These are phyloP conservation scores for Starmerella apis DNA, from an alignment of 805 yeast genomes.

Conservation along the genomic window DNA sequence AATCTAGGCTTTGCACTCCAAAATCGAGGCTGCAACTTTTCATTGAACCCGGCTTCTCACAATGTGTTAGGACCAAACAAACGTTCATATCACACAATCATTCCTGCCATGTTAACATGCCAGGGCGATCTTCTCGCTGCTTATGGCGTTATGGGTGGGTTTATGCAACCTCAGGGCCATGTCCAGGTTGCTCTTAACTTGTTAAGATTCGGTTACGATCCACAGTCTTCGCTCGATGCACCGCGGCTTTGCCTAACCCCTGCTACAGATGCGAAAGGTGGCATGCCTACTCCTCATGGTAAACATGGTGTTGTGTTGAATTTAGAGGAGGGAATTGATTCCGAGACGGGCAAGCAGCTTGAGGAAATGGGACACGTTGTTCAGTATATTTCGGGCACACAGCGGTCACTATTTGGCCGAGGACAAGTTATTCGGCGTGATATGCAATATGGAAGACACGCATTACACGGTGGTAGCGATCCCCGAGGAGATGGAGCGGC, in stretches of 20 bases:
- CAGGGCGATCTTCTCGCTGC: constrained; percentile 46
- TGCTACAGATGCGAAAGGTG: constrained; percentile 47
- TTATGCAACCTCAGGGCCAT: constrained; percentile 79
- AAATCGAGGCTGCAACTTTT: constrained; percentile 69
- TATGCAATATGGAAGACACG: constrained; percentile 34
- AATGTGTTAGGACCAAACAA: constrained; percentile 60
- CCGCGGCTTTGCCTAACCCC: constrained; percentile 62
- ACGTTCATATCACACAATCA: constrained; percentile 72
- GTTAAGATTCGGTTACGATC: constrained; percentile 49
- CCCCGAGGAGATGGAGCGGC: constrained; percentile 82
- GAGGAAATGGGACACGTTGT: constrained; percentile 49
- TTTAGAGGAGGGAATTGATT: constrained; percentile 54
- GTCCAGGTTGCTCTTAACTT: constrained; percentile 65
- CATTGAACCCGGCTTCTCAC: constrained; percentile 44
- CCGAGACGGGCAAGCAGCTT: constrained; percentile 39
- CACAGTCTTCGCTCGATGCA: constrained; percentile 65
- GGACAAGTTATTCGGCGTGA: constrained; percentile 57
- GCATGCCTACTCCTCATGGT: constrained; percentile 39
- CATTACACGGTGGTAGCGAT: constrained; percentile 65
- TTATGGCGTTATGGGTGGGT: constrained; percentile 82
- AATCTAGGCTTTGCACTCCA: constrained; percentile 57
- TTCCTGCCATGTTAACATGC: constrained; percentile 67
- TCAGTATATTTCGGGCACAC: constrained; percentile 35
- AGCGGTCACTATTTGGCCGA: constrained; percentile 42
- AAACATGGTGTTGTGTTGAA: constrained; percentile 40